These are phyloP conservation scores for Thielaviopsis musarum DNA, from an alignment of 2,329 filamentous ascomycete species.

Conservation along the genomic window DNA sequence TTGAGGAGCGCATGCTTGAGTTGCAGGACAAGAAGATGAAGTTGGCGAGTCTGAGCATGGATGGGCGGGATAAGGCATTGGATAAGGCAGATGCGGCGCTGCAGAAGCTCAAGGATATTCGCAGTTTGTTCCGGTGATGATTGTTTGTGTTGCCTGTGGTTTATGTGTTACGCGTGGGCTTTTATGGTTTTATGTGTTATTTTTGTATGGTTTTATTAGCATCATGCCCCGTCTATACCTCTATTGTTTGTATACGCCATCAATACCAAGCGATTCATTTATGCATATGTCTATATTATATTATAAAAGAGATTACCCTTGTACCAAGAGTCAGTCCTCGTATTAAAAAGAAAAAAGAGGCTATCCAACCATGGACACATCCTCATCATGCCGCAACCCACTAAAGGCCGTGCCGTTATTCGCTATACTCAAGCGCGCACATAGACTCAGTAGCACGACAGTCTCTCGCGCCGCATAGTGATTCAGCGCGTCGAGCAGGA, in stretches of 20 bases:
- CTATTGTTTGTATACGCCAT: neutral
- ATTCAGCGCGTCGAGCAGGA: slow-evolving; percentile 84
- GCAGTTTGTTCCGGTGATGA: slow-evolving; percentile 37
- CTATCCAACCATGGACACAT: slow-evolving; percentile 13
- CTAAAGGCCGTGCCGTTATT: slow-evolving; percentile 57
- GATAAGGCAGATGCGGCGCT: slow-evolving; percentile 39
- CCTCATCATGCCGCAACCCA: slow-evolving; percentile 40
- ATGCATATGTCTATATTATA: slow-evolving; percentile 10
- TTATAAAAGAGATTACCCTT: neutral
- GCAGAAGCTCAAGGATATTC: slow-evolving; percentile 42
- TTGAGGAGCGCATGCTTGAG: slow-evolving; percentile 85
- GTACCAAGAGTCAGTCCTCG: too few relatives aligned
- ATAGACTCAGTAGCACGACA: slow-evolving; percentile 78
- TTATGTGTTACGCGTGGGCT: slow-evolving; percentile 15
- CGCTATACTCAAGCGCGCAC: slow-evolving; percentile 64
- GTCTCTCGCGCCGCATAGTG: slow-evolving; percentile 97
- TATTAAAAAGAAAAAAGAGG: neutral
- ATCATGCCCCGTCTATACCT: neutral
- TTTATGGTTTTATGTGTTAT: slow-evolving; percentile 13
- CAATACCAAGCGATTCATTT: neutral
- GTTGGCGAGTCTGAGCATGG: slow-evolving; percentile 75
- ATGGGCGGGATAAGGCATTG: slow-evolving; percentile 36
- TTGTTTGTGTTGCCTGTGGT: slow-evolving; percentile 19
- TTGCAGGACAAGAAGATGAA: slow-evolving; percentile 87
- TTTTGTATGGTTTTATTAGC: neutral